Evolutionary conservation across 2,329 filamentous ascomycete species (phyloP), one percentile per base, ranked within the genome.

Genomic region (Sporothrix variecibatus): DNA sequence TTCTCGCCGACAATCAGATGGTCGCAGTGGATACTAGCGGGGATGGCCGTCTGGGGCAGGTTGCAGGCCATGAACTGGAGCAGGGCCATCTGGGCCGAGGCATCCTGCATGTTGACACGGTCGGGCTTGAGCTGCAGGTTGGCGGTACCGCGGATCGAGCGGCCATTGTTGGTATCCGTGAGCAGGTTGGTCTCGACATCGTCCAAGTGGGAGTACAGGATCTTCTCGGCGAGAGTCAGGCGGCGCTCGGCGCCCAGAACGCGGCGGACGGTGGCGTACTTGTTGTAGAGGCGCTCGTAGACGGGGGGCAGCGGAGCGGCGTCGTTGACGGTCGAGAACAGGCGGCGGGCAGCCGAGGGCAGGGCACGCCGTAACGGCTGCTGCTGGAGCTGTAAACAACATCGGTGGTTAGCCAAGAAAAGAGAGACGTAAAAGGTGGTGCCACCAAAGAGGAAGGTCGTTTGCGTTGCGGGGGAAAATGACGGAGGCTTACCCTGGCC

Each of bases 41-140:
- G 96, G 69, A 99, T 95, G 11, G 95, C 95, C 1, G 96, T 97
- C 75, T 90, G 90, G 38, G 92, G 93, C 72, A 99, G 88, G 73
- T 94, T 93, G 83, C 96, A 99, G 38, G 93, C 94, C 95, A 99
- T 99, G 87, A 99, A 99, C 84, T 99, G 96, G 79, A 99, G 86
- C 77, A 99, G 86, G 1, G 96, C 96, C 96, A 99, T 99, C 85
- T 99, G 96, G 6, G 96, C 96, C 40, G 94, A 97, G 17, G 96
- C 96, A 86, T 99, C 96, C 84, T 99, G 96, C 96, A 99, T 99
- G 77, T 97, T 97, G 78, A 98, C 96, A 72, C 96, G 90, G 83
- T 99, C 96, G 28, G 96, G 96, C 84, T 97, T 97, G 83, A 99
- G 92, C 86, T 97, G 97, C 84, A 99, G 88, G 82, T 97, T 98